Conservation (phyloP, 2,329 filamentous ascomycete species). For the Ceratocystiopsis brevicomis region DNA sequence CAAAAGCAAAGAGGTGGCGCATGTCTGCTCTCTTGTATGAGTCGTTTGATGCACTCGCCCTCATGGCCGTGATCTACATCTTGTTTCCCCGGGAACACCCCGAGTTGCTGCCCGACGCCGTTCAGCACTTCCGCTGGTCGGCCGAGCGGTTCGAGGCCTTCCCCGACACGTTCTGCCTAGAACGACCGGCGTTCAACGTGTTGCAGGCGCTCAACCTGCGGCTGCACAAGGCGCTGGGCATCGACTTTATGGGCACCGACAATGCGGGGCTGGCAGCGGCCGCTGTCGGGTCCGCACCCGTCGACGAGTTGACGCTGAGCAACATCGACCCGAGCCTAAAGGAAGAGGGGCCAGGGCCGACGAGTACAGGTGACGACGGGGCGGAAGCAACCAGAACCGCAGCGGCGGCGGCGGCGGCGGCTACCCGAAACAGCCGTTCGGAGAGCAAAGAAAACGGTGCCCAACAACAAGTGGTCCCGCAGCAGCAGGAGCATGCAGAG, state of each 20-base stretch:
- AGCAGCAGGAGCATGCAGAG: no score
- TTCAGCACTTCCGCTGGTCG: constrained; percentile 40
- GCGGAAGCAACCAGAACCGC: not conserved
- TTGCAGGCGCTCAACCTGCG: constrained; percentile 34
- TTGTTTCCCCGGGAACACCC: constrained; percentile 37
- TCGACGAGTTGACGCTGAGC: constrained; percentile 7
- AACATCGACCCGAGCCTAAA: constrained; percentile 10
- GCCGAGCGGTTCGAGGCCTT: constrained; percentile 39
- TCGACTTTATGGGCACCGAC: constrained; percentile 12
- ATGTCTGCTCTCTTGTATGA: constrained; percentile 39
- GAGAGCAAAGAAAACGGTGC: no score
- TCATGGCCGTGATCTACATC: constrained; percentile 42
- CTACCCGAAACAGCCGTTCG: constrained; percentile 1
- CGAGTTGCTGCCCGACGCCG: constrained; percentile 25
- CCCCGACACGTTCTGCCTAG: constrained; percentile 32
- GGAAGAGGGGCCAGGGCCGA: not conserved
- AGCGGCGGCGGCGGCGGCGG: not conserved
- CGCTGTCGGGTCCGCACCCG: not conserved
- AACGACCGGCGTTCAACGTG: constrained; percentile 33
- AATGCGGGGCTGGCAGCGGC: constrained; percentile 4
- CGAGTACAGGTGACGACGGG: not conserved
- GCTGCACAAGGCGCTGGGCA: constrained; percentile 29
- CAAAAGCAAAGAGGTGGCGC: constrained; percentile 26
- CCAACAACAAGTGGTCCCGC: no score
- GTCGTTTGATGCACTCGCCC: constrained; percentile 43